phyloP scores from a whole-genome alignment of 2,329 filamentous ascomycete species.

The Claviceps quebecensis region DNA sequence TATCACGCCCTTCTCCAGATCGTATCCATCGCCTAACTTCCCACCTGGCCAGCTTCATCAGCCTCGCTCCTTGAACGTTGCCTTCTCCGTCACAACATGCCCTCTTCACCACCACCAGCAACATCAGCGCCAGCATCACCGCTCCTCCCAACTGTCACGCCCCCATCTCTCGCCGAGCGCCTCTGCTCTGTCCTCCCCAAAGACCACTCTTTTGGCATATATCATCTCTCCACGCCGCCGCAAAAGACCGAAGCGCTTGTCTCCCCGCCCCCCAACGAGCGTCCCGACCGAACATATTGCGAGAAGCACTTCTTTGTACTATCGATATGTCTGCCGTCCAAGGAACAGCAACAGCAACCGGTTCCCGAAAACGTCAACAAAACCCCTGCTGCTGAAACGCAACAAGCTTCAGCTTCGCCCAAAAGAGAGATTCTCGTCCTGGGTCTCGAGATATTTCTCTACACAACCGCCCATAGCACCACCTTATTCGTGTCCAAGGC shows the following conservation, averaged over 20 bases:
- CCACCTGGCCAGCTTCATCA: neutral
- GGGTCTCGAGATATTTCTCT: slow-evolving; percentile 78
- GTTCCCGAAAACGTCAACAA: neutral
- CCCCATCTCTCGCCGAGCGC: neutral
- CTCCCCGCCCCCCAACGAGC: slow-evolving; percentile 57
- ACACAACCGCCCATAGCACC: slow-evolving; percentile 64
- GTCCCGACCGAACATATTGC: slow-evolving; percentile 66
- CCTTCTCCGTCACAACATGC: neutral
- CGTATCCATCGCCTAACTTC: neutral
- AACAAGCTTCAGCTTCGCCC: neutral
- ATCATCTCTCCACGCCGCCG: slow-evolving; percentile 81
- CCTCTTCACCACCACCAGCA: neutral
- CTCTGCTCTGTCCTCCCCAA: slow-evolving; percentile 40
- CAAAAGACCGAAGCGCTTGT: slow-evolving; percentile 62
- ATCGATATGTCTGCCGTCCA: slow-evolving; percentile 25
- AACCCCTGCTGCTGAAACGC: neutral
- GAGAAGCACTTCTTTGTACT: slow-evolving; percentile 64
- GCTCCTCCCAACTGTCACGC: too few species aligned
- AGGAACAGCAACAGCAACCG: neutral
- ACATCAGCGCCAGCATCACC: neutral
- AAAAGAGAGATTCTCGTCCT: slow-evolving; percentile 52
- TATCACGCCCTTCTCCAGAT: neutral
- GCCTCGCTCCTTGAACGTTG: neutral
- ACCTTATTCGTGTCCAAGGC: slow-evolving; percentile 94
- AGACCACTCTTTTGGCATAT: slow-evolving; percentile 48